phyloP scores from a whole-genome alignment of 1,284 basidiomycete species.

The Rhodotorula sp. region DNA sequence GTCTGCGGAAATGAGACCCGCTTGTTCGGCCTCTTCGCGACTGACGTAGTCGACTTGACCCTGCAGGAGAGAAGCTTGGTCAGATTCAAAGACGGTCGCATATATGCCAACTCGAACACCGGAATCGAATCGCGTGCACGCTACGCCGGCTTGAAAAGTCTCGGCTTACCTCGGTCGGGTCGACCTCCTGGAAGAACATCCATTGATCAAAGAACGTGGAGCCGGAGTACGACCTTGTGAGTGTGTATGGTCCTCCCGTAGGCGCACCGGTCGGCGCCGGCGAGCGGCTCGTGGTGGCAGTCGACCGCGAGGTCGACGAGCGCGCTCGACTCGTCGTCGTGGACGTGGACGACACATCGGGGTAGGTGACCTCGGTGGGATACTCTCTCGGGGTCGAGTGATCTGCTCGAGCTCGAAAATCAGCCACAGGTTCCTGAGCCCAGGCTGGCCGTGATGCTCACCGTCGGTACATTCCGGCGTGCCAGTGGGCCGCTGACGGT shows the following conservation, averaged over 20 bases:
- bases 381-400: not conserved
- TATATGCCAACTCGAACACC: no score
- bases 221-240: not conserved
- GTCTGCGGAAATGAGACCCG: conserved; percentile 9
- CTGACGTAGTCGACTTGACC: conserved; percentile 8
- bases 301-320: not conserved
- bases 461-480: no score
- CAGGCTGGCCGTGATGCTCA: no score
- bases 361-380: not conserved
- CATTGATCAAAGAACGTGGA: not conserved
- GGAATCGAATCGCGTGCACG: no score
- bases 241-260: not conserved
- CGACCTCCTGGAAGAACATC: not conserved
- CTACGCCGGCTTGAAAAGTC: no score
- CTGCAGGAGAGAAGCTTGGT: not conserved
- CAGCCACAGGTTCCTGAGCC: no score
- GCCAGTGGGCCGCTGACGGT: no score
- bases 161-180: not conserved
- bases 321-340: not conserved
- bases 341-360: not conserved
- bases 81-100: not conserved
- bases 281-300: not conserved
- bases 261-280: not conserved
- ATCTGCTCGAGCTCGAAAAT: not conserved
- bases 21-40: conserved; percentile 7